phyloP scores from a whole-genome alignment of 805 yeast genomes.

The Sugiyamaella lignohabitans region DNA sequence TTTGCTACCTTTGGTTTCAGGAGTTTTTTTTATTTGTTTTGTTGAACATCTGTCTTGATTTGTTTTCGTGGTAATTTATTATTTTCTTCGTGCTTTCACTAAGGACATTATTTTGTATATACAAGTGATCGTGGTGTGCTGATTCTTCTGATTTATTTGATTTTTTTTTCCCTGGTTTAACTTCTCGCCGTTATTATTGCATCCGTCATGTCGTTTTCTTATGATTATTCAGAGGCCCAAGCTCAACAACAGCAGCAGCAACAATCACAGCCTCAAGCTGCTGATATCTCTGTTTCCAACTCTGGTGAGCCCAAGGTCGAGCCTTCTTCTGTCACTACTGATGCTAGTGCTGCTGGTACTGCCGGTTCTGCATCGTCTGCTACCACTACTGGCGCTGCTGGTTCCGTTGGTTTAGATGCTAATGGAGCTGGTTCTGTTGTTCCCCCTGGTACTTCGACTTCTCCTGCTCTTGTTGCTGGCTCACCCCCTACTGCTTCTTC shows the following conservation, averaged over 20 bases:
- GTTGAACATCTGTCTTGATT: too few relatives aligned
- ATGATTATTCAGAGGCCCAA: conserved; percentile 3
- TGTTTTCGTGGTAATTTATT: too few relatives aligned
- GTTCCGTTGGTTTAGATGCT: neutral
- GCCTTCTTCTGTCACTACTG: neutral
- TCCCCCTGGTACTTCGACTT: neutral
- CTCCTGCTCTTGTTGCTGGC: neutral
- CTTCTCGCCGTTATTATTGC: too few relatives aligned
- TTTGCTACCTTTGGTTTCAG: too few relatives aligned
- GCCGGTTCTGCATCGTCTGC: neutral
- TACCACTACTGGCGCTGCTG: neutral
- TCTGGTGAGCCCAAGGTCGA: neutral
- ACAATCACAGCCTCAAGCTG: neutral
- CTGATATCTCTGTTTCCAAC: neutral
- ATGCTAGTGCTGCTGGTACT: neutral
- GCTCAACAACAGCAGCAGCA: neutral
- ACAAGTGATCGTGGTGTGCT: too few relatives aligned
- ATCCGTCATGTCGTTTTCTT: conserved; percentile 5
- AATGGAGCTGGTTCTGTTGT: neutral
- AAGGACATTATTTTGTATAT: too few relatives aligned
- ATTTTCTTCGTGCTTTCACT: too few relatives aligned
- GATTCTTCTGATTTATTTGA: too few relatives aligned
- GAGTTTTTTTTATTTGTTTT: too few relatives aligned
- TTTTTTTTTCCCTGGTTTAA: too few relatives aligned
- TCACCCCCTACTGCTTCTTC: neutral